Conservation (phyloP, 768 basidiomycete species). For the Pholiota microspora region DNA sequence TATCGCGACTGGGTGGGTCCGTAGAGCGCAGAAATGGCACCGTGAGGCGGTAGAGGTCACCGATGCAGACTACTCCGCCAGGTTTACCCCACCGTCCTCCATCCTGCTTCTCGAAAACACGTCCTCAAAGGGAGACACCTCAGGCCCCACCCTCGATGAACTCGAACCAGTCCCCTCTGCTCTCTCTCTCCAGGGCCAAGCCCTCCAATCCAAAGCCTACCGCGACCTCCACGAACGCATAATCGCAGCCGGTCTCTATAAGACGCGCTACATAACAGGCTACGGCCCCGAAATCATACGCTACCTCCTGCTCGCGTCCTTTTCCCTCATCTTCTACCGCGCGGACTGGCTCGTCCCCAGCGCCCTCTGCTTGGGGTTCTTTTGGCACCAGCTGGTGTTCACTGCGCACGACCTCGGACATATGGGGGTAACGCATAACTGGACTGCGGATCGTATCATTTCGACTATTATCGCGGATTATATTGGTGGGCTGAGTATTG, state of each 20-base stretch:
- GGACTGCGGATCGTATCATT: conserved; percentile 75
- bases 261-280: conserved; percentile 78
- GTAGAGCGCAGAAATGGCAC: conserved; percentile 55
- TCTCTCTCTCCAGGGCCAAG: conserved; percentile 57
- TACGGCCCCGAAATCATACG: conserved; percentile 89
- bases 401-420: conserved; percentile 94
- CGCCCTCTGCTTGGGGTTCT: conserved; percentile 78
- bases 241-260: conserved; percentile 78
- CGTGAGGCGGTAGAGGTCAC: conserved; percentile 54
- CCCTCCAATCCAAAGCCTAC: conserved; percentile 75
- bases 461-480: conserved; percentile 82
- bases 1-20: conserved; percentile 80
- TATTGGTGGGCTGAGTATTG: conserved; percentile 89
- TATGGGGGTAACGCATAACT: conserved; percentile 88
- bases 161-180: conserved; percentile 52
- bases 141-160: conserved; percentile 40
- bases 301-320: conserved; percentile 60
- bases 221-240: conserved; percentile 75
- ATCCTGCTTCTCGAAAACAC: conserved; percentile 60
- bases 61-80: conserved; percentile 25
- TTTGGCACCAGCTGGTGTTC: conserved; percentile 97
- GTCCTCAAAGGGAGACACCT: conserved; percentile 15
- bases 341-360: conserved; percentile 68
- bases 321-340: conserved; percentile 61
- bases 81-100: conserved; percentile 39